A percentile compares a stretch with the other conserved stretches of the same genome.
phyloP scores from a whole-genome alignment of 2,329 filamentous ascomycete genomes.

The Pseudopyrenochaeta lycopersici region DNA sequence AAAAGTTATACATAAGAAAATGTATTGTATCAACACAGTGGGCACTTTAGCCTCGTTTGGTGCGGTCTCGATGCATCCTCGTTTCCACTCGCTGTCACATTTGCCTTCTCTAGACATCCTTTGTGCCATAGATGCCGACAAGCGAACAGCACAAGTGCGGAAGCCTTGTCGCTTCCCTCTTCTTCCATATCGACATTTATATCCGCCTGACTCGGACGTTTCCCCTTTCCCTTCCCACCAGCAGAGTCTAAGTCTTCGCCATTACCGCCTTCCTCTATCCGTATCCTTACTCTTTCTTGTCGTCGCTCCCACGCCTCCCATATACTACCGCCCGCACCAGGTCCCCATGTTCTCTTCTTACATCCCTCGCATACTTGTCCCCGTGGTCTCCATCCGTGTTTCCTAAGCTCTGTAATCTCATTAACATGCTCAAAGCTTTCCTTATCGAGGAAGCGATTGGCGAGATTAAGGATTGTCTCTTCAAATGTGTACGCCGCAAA shows the following conservation, averaged over 20 bases:
- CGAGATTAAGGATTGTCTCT: constrained; percentile 84
- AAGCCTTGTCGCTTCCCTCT: constrained; percentile 4
- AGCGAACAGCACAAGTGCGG: constrained; percentile 48
- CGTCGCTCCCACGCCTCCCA: constrained; percentile 83
- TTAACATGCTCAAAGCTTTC: constrained; percentile 87
- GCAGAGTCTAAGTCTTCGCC: constrained; percentile 47
- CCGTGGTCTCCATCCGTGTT: constrained; percentile 87
- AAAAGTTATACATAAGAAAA: neutral
- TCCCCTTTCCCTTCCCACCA: constrained; percentile 56
- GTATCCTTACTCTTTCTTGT: constrained; percentile 58
- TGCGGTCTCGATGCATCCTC: constrained; percentile 2
- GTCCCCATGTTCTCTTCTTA: constrained; percentile 84
- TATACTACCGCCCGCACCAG: constrained; percentile 77
- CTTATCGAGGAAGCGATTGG: constrained; percentile 85
- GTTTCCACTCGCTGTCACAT: neutral
- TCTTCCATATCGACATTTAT: constrained; percentile 9
- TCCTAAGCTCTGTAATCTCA: constrained; percentile 76
- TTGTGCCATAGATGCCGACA: constrained; percentile 53
- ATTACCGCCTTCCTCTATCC: constrained; percentile 50
- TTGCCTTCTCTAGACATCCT: constrained; percentile 41
- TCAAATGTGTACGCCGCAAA: constrained; percentile 97
- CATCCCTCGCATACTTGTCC: constrained; percentile 91
- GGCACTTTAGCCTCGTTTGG: constrained; percentile 33
- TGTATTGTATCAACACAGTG: constrained; percentile 36
- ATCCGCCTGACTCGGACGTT: constrained; percentile 17